Evolutionary conservation across 2,329 filamentous ascomycete species (phyloP).

Genomic region (Colletotrichum eremochloae): DNA sequence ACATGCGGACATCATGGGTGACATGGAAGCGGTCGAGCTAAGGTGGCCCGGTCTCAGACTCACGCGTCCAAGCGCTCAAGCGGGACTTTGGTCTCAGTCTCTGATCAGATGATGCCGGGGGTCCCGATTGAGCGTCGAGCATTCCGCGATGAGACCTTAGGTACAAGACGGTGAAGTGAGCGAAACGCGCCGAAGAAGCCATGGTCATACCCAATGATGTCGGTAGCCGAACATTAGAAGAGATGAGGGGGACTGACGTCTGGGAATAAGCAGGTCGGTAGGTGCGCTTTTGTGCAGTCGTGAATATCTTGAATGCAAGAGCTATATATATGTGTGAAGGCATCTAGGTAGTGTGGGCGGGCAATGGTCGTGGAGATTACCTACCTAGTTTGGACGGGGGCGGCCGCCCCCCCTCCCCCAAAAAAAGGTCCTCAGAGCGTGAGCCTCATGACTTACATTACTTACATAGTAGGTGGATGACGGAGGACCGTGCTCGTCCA

Average conservation of each 20-base stretch:
- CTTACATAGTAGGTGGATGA: not conserved
- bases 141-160: slow-evolving; percentile 13
- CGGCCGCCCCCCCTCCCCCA: too few species aligned
- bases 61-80: slow-evolving; percentile 25
- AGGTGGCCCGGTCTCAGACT: slow-evolving; percentile 27
- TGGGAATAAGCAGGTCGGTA: not conserved
- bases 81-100: slow-evolving; percentile 18
- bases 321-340: not conserved
- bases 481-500: not conserved
- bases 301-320: not conserved
- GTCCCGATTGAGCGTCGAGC: slow-evolving; percentile 16
- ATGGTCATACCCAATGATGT: not conserved
- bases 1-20: slow-evolving; percentile 14
- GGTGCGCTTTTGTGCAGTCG: not conserved
- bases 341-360: not conserved
- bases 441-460: not conserved
- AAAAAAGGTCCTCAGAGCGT: not conserved
- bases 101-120: slow-evolving; percentile 24
- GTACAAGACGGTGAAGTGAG: slow-evolving; percentile 18
- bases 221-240: not conserved
- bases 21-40: slow-evolving; percentile 35
- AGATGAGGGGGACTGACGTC: not conserved
- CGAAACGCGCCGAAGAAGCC: slow-evolving; percentile 11
- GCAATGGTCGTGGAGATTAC: not conserved
- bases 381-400: not conserved